These are phyloP conservation scores for Chrysanthemum seticuspe DNA, from an alignment of 129 eudicot species.

Conservation along the genomic window DNA sequence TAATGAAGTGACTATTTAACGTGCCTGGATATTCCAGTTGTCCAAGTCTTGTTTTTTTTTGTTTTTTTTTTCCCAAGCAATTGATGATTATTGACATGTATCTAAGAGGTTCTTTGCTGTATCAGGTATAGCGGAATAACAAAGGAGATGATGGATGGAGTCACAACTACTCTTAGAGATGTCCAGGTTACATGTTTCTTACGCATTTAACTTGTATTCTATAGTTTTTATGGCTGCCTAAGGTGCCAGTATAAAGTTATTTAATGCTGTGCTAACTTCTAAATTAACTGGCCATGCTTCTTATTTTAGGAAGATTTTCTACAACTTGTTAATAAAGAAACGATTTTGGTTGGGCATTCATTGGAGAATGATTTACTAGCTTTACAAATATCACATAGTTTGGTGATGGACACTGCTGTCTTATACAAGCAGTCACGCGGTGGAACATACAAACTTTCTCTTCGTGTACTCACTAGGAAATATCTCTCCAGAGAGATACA, in stretches of 20 bases:
- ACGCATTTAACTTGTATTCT: not conserved
- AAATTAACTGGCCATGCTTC: conserved; percentile 17
- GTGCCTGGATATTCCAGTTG: too few relatives aligned
- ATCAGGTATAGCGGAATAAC: conserved; percentile 96
- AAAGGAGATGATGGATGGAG: conserved; percentile 78
- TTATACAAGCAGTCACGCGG: conserved; percentile 94
- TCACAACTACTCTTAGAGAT: conserved; percentile 83
- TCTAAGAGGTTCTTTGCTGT: conserved; percentile 19
- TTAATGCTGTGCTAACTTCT: not conserved
- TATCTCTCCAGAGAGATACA: conserved; percentile 85
- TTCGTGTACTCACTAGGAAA: conserved; percentile 77
- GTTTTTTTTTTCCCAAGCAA: not conserved
- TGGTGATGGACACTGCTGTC: conserved; percentile 88
- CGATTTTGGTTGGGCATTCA: conserved; percentile 93
- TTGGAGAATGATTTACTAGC: conserved; percentile 93
- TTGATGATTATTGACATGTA: not conserved
- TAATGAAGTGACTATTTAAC: too few relatives aligned
- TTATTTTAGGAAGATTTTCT: conserved; percentile 74
- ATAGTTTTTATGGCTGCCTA: conserved; percentile 1
- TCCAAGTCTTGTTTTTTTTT: too few relatives aligned
- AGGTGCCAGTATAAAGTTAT: not conserved
- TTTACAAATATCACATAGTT: conserved; percentile 67
- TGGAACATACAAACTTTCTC: conserved; percentile 75
- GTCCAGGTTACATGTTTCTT: conserved; percentile 56
- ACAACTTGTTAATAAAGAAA: conserved; percentile 68